Conservation (phyloP, 768 basidiomycete species). For the Suillus luteus region DNA sequence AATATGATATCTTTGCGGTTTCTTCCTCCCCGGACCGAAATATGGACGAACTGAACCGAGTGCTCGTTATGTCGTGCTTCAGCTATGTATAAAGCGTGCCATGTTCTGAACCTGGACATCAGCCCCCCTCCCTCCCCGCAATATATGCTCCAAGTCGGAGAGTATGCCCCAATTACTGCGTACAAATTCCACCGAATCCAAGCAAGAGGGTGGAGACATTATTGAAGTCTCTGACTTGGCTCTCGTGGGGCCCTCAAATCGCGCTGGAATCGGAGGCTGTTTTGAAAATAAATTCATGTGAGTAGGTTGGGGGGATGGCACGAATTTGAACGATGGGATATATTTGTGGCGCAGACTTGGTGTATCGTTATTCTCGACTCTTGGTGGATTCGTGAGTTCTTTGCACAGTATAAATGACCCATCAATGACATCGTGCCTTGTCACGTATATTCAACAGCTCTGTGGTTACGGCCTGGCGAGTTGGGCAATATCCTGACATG, state of each 20-base stretch:
- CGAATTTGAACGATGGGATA: conserved; percentile 2
- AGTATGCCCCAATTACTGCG: not conserved
- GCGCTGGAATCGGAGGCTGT: conserved; percentile 27
- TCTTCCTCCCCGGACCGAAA: not conserved
- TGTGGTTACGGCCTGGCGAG: conserved; percentile 35
- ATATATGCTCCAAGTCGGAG: not conserved
- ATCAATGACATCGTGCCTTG: not conserved
- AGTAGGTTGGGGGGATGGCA: conserved; percentile 7
- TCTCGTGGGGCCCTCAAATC: conserved; percentile 23
- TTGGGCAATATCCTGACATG: not conserved
- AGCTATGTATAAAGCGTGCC: not conserved
- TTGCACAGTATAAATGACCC: conserved; percentile 1
- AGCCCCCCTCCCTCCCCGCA: not conserved
- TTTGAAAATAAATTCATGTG: conserved; percentile 33
- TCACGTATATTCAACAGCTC: conserved; percentile 19
- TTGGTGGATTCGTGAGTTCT: conserved; percentile 34
- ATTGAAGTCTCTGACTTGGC: conserved; percentile 13
- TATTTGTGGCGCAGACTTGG: conserved; percentile 24
- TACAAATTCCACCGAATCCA: not conserved
- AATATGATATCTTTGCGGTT: not conserved
- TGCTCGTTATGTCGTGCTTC: not conserved
- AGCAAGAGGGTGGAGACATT: not conserved
- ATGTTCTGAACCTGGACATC: not conserved
- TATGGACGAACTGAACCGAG: not conserved
- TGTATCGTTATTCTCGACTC: conserved; percentile 33